A percentile compares a stretch with the other conserved stretches of the same genome.
Conservation (phyloP, 2,329 filamentous ascomycete genomes). For the Penicillium polonicum region DNA sequence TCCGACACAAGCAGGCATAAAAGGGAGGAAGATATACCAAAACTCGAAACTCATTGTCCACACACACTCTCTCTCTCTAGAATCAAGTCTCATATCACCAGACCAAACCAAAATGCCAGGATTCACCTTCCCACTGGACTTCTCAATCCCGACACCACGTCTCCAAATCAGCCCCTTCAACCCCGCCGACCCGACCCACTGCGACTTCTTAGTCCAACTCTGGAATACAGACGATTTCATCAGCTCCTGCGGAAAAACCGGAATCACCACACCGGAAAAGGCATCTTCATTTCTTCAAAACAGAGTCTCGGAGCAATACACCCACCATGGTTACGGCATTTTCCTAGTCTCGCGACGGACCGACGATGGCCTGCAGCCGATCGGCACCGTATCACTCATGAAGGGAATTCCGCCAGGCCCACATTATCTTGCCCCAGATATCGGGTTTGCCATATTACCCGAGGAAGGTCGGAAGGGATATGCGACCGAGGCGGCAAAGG, state of each 20-base stretch:
- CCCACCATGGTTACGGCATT: constrained; percentile 4
- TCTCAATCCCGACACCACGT: constrained; percentile 12
- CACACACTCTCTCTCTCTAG: no score
- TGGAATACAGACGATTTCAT: constrained; percentile 24
- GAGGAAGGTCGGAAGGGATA: constrained; percentile 29
- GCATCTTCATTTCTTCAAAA: constrained; percentile 12
- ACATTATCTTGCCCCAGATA: constrained; percentile 21
- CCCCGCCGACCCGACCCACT: constrained; percentile 13
- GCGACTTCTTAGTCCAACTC: constrained; percentile 16
- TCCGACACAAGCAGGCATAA: background rate
- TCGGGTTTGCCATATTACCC: constrained; percentile 26
- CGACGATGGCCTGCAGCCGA: background rate
- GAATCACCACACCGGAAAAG: constrained; percentile 9
- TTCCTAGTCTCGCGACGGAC: constrained; percentile 14
- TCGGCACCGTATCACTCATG: constrained; percentile 22
- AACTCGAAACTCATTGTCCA: background rate
- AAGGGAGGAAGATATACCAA: no score
- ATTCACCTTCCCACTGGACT: constrained; percentile 11
- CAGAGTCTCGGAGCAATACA: constrained; percentile 7
- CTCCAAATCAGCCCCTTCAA: constrained; percentile 20
- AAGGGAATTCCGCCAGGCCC: constrained; percentile 16
- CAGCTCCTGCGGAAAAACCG: constrained; percentile 12
- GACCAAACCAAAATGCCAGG: constrained; percentile 1
- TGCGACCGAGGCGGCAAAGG: constrained; percentile 25
- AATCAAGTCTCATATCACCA: background rate